Evolutionary conservation across 179 eudicot genomes (phyloP).

Genomic region (Heliamphora pulchella): DNA sequence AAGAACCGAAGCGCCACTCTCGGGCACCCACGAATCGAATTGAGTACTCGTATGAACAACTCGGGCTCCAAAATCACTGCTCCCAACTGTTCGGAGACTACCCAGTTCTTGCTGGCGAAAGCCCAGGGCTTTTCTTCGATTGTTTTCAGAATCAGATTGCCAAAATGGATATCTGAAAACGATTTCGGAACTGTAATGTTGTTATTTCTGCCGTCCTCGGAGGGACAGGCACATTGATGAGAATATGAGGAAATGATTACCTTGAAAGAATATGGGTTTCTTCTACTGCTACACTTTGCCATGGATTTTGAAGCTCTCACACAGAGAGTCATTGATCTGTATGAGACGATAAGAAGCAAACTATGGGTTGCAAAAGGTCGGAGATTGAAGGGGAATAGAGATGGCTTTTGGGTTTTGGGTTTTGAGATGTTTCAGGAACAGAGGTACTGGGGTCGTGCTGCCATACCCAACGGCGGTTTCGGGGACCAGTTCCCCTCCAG

Average conservation of each 20-base stretch:
- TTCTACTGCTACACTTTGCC: constrained; percentile 11
- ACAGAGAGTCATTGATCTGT: constrained; percentile 37
- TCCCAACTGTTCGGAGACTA: constrained; percentile 19
- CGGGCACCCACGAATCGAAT: constrained; percentile 29
- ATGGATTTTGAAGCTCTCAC: constrained; percentile 33
- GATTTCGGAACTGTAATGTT: neutral
- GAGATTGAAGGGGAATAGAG: neutral
- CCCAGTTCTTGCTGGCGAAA: constrained; percentile 18
- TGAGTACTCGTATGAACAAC: constrained; percentile 33
- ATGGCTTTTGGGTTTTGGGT: neutral
- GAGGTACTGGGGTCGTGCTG: no score
- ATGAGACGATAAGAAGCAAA: constrained; percentile 5
- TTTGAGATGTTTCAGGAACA: neutral
- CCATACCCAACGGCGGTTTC: no score
- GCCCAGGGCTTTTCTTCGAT: constrained; percentile 26
- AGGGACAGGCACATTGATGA: constrained; percentile 13
- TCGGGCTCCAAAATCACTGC: constrained; percentile 31
- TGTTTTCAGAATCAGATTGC: constrained; percentile 26
- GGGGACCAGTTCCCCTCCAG: no score
- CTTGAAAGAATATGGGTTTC: constrained; percentile 20
- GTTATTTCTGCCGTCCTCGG: constrained; percentile 7
- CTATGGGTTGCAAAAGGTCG: neutral
- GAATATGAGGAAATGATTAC: constrained; percentile 26
- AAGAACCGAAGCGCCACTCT: constrained; percentile 37
- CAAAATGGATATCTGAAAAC: constrained; percentile 13